Conservation (phyloP, 805 yeast genomes). For the Candida silvicultrix region DNA sequence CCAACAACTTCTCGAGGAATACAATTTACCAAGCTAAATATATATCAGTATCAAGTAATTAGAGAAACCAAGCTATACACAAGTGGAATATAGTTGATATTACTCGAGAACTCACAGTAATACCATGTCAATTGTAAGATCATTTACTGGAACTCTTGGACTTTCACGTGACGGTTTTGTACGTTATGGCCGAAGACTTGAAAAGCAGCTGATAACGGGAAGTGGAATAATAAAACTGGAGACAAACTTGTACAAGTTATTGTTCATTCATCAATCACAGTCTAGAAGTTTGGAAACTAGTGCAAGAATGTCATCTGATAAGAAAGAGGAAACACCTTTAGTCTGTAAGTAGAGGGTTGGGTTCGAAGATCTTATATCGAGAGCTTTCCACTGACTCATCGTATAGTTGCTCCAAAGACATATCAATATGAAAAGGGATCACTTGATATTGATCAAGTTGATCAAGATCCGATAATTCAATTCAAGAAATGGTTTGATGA, state of each 20-base stretch:
- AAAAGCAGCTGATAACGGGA: not conserved
- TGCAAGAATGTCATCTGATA: not conserved
- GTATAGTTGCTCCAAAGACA: slow-evolving; percentile 69
- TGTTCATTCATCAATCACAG: not conserved
- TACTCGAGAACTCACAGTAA: too few species aligned
- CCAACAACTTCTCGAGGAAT: too few species aligned
- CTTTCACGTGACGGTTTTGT: not conserved
- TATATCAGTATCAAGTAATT: too few species aligned
- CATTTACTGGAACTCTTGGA: not conserved
- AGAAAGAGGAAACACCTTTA: slow-evolving; percentile 14
- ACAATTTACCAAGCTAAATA: too few species aligned
- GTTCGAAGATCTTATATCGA: too few species aligned
- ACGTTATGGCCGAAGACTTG: not conserved
- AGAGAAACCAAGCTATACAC: too few species aligned
- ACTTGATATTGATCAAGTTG: slow-evolving; percentile 48
- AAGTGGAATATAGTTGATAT: too few species aligned
- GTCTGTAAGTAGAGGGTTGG: slow-evolving; percentile 14
- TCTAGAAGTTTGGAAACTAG: not conserved
- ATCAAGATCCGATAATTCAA: slow-evolving; percentile 61
- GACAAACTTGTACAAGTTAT: not conserved
- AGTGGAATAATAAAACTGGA: not conserved
- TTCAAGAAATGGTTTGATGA: slow-evolving; percentile 83
- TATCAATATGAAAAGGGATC: slow-evolving; percentile 75
- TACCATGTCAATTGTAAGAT: too few species aligned
- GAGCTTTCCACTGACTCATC: not conserved